These are phyloP conservation scores for rapeseed (Brassica napus) DNA, from an alignment of 345 rosid genomes.

Conservation along the genomic window DNA sequence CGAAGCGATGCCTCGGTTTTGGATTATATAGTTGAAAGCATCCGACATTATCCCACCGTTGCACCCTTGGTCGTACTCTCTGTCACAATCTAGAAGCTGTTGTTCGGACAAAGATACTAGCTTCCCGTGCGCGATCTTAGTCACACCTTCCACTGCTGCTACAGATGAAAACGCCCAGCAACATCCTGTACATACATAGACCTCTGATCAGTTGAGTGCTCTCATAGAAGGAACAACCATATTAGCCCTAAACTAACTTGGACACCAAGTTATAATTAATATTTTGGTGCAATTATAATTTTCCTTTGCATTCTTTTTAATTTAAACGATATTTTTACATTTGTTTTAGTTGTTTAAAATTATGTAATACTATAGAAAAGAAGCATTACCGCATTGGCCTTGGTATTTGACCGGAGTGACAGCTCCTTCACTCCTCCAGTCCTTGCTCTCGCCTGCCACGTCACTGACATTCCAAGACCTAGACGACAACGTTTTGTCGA, in stretches of 20 bases:
- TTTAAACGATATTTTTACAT: not conserved
- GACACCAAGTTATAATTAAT: not conserved
- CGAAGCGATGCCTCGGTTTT: slow-evolving; percentile 52
- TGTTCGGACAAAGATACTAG: slow-evolving; percentile 37
- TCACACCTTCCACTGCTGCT: slow-evolving; percentile 50
- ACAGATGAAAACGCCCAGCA: slow-evolving; percentile 75
- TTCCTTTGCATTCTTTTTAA: not conserved
- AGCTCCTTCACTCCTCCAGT: slow-evolving; percentile 48
- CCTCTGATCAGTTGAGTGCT: not conserved
- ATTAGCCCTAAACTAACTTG: slow-evolving; percentile 8
- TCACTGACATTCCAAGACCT: slow-evolving; percentile 31
- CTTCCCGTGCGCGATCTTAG: slow-evolving; percentile 27
- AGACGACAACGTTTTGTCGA: slow-evolving; percentile 5
- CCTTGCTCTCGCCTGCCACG: slow-evolving; percentile 32
- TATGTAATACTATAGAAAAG: not conserved
- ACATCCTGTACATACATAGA: slow-evolving; percentile 32
- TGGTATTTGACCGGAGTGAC: slow-evolving; percentile 49
- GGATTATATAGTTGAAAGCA: slow-evolving; percentile 49
- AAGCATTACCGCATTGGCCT: slow-evolving; percentile 46
- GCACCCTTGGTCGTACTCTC: slow-evolving; percentile 40
- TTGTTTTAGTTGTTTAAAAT: not conserved
- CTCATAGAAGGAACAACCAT: not conserved
- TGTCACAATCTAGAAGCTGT: slow-evolving; percentile 39
- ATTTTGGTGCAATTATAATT: not conserved
- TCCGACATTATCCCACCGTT: slow-evolving; percentile 62